These are phyloP conservation scores for Penicillium subrubescens DNA, from an alignment of 495 filamentous ascomycete genomes.

Conservation along the genomic window DNA sequence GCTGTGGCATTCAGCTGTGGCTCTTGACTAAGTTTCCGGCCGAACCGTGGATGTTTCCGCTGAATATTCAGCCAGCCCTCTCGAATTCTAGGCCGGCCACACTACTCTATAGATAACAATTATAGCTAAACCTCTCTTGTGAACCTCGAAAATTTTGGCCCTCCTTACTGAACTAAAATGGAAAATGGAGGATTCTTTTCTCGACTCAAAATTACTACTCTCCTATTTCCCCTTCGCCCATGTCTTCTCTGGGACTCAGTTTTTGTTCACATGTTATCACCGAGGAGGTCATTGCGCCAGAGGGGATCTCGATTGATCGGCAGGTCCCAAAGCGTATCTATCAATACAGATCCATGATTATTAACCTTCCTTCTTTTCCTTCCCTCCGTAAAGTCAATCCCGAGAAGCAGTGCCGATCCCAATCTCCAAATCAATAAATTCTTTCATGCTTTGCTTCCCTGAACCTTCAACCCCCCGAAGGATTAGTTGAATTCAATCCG, in stretches of 20 bases:
- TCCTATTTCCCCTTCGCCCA: not conserved
- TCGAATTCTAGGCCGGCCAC: not conserved
- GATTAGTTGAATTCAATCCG: not conserved
- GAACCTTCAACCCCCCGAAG: not conserved
- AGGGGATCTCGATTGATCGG: not conserved
- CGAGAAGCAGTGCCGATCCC: not conserved
- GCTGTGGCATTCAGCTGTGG: not conserved
- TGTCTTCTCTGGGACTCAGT: not conserved
- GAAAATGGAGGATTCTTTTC: not conserved
- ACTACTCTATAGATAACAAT: not conserved
- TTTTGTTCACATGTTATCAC: slow-evolving; percentile 3
- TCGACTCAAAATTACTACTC: too few species aligned
- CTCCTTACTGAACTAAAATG: not conserved
- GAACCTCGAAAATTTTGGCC: not conserved
- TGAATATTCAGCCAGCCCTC: not conserved
- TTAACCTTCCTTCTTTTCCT: not conserved
- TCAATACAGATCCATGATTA: not conserved
- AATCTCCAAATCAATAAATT: not conserved
- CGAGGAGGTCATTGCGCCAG: not conserved
- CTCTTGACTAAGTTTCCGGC: not conserved
- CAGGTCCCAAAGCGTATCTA: not conserved
- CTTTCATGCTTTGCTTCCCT: not conserved
- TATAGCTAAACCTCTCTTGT: not conserved
- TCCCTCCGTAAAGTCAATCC: not conserved
- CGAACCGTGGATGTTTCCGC: not conserved